Evolutionary conservation across 805 yeast species (phyloP).

Genomic region (Scheffersomyces lignosus): DNA sequence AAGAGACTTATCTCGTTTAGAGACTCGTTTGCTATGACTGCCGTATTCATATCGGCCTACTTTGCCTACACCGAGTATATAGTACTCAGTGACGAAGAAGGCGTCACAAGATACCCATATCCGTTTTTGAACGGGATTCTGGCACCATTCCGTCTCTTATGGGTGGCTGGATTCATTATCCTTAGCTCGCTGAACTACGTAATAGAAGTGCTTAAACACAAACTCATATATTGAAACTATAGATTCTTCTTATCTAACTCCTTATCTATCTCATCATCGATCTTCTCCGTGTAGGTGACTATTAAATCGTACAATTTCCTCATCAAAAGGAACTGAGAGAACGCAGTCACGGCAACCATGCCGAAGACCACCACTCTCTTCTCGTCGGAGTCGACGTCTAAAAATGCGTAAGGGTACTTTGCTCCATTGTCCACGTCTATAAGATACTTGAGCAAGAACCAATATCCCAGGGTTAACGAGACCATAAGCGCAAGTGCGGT

Average conservation of each 20-base stretch:
- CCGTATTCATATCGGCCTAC: conserved; percentile 12
- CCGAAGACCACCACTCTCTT: conserved; percentile 50
- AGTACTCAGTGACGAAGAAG: conserved; percentile 2
- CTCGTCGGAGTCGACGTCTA: conserved; percentile 50
- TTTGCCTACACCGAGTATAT: conserved; percentile 16
- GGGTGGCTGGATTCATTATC: too few species aligned
- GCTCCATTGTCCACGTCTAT: conserved; percentile 49
- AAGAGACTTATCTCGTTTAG: conserved; percentile 2
- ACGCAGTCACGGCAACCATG: conserved; percentile 38
- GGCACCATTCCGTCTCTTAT: too few species aligned
- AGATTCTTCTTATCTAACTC: too few species aligned
- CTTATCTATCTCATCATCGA: conserved; percentile 6
- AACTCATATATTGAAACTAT: too few species aligned
- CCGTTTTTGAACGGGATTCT: conserved; percentile 15
- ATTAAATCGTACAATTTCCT: conserved; percentile 23
- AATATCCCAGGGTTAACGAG: conserved; percentile 48
- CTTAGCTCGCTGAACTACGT: conserved; percentile 3
- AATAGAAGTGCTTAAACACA: not conserved
- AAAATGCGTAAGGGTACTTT: conserved; percentile 66
- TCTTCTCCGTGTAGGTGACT: conserved; percentile 7
- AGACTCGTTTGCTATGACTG: conserved; percentile 2
- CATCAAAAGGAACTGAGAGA: conserved; percentile 30
- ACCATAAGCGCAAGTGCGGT: conserved; percentile 42
- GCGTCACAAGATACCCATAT: conserved; percentile 14
- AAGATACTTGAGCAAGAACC: conserved; percentile 49